Percentiles rank a stretch among this genome's conserved stretches.
These are phyloP conservation scores for Cutaneotrichosporon cyanovorans DNA, from an alignment of 1,284 basidiomycete species.

Conservation along the genomic window DNA sequence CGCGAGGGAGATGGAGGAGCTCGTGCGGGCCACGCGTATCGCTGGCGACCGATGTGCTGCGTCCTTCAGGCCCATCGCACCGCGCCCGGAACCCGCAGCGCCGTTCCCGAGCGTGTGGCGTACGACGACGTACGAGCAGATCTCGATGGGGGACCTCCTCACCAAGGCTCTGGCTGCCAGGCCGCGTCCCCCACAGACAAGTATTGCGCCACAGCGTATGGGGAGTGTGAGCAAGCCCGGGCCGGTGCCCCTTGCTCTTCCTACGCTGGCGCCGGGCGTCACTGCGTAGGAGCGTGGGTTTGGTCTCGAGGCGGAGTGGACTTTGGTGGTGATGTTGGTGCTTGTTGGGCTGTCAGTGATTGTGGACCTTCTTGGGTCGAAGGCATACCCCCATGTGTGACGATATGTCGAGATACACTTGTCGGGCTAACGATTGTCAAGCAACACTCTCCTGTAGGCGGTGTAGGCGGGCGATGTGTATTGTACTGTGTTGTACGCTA, in stretches of 20 bases:
- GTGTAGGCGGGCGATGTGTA: too few species aligned
- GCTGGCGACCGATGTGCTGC: slow-evolving; percentile 48
- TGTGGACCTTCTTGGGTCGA: too few species aligned
- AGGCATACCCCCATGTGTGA: too few species aligned
- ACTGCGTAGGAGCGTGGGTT: background rate
- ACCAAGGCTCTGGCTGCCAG: slow-evolving; percentile 36
- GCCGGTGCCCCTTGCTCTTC: slow-evolving; percentile 4
- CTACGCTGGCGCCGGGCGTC: slow-evolving; percentile 3
- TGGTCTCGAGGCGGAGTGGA: too few species aligned
- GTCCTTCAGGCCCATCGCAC: slow-evolving; percentile 1
- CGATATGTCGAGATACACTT: too few species aligned
- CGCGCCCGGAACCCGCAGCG: background rate
- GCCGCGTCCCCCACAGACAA: slow-evolving; percentile 6
- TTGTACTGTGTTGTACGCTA: too few species aligned
- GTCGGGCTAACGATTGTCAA: too few species aligned
- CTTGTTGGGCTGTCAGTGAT: too few species aligned
- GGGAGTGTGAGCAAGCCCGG: slow-evolving; percentile 8
- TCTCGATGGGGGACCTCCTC: slow-evolving; percentile 31
- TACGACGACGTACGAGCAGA: slow-evolving; percentile 25
- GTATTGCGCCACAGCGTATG: slow-evolving; percentile 1
- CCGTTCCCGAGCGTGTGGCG: slow-evolving; percentile 18
- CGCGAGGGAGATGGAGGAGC: slow-evolving; percentile 59
- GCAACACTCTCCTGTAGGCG: too few species aligned
- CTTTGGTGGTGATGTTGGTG: too few species aligned
- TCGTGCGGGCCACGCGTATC: slow-evolving; percentile 53